A percentile compares a stretch with the other conserved stretches of the same genome.
Evolutionary conservation across 2,329 filamentous ascomycete genomes (phyloP).

Genomic region (Fusarium sp.): DNA sequence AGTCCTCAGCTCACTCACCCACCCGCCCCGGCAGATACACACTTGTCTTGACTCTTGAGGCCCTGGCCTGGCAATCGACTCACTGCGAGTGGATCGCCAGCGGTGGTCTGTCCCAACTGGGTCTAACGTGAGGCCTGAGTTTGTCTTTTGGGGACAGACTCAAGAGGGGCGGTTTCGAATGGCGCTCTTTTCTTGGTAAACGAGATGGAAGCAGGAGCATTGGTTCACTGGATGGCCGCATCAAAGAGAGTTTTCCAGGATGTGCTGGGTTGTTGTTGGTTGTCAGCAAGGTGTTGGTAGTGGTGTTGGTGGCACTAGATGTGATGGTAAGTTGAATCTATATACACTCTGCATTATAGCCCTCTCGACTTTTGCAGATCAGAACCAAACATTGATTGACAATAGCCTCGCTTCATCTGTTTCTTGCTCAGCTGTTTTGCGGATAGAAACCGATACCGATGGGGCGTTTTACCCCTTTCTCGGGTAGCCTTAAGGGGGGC

Average conservation of each 20-base stretch:
- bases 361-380: neutral
- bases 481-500: slow-evolving; percentile 11
- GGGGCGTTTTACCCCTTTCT: slow-evolving; percentile 15
- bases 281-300: neutral
- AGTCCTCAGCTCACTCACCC: slow-evolving; percentile 19
- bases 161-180: slow-evolving; percentile 30
- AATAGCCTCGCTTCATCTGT: neutral
- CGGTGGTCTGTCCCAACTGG: slow-evolving; percentile 21
- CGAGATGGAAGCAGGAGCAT: slow-evolving; percentile 28
- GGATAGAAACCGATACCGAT: neutral
- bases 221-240: neutral
- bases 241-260: neutral
- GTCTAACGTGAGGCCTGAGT: slow-evolving; percentile 13
- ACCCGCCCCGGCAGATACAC: neutral
- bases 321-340: neutral
- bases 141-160: slow-evolving; percentile 16
- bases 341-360: neutral
- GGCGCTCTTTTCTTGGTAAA: slow-evolving; percentile 18
- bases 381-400: neutral
- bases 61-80: neutral
- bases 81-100: slow-evolving; percentile 12
- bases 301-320: neutral
- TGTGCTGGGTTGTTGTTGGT: neutral
- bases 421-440: slow-evolving; percentile 7
- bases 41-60: neutral